Evolutionary conservation across 2,329 filamentous ascomycete genomes (phyloP).

Genomic region (Didymella sp.): DNA sequence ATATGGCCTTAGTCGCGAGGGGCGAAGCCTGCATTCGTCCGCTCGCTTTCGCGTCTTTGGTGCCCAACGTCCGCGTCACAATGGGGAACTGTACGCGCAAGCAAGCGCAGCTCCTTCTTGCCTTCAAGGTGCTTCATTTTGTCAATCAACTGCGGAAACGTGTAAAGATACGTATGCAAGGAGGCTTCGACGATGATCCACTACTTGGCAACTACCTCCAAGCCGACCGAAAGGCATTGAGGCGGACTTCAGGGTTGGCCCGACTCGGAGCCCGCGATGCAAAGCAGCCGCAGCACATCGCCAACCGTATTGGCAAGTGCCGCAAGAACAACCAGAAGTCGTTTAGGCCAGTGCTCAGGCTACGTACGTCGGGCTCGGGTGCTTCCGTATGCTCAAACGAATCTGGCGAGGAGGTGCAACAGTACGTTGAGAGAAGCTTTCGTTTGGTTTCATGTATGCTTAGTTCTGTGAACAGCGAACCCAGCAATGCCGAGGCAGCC

Average conservation of each 20-base stretch:
- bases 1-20: constrained; percentile 18
- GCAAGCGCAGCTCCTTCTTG: constrained; percentile 45
- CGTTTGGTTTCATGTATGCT: constrained; percentile 45
- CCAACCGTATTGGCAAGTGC: constrained; percentile 36
- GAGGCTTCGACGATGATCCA: constrained; percentile 27
- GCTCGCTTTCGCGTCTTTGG: constrained; percentile 35
- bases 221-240: constrained; percentile 34
- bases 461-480: constrained; percentile 33
- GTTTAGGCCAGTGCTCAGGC: constrained; percentile 30
- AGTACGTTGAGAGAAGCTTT: constrained; percentile 42
- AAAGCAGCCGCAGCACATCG: constrained; percentile 31
- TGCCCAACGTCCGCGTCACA: constrained; percentile 27
- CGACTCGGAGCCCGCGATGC: constrained; percentile 30
- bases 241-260: constrained; percentile 39
- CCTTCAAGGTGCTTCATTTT: constrained; percentile 49
- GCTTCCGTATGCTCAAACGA: constrained; percentile 40
- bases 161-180: constrained; percentile 41
- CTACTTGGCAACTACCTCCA: constrained; percentile 33
- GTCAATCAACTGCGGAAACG: constrained; percentile 50
- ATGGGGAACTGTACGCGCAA: constrained; percentile 43
- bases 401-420: constrained; percentile 45
- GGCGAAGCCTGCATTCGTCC: constrained; percentile 27
- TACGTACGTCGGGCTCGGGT: constrained; percentile 30
- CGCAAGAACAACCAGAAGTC: constrained; percentile 26
- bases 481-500: constrained; percentile 27